Conservation (phyloP, 164 flowering plant species). For the Aristolochia contorta region DNA sequence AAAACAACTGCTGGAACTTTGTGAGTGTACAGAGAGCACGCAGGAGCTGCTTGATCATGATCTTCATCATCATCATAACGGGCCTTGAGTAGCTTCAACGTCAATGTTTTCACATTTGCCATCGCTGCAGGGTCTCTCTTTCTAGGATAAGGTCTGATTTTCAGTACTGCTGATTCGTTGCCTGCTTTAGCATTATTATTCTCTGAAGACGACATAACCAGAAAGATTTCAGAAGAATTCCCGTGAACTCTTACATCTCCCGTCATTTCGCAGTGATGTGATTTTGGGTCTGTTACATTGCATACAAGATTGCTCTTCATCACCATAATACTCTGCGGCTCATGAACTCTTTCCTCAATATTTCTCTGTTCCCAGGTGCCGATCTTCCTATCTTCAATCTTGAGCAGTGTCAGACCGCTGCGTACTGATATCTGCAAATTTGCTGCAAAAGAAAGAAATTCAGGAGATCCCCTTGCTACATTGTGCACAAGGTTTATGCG, state of each 20-base stretch:
- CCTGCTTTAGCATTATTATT: background rate
- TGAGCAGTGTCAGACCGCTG: conserved; percentile 15
- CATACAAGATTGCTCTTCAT: conserved; percentile 21
- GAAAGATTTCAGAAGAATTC: conserved; percentile 36
- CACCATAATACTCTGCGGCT: background rate
- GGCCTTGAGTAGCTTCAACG: conserved; percentile 15
- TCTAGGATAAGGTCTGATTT: conserved; percentile 59
- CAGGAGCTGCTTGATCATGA: conserved; percentile 26
- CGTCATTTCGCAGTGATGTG: conserved; percentile 39
- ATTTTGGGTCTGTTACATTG: conserved; percentile 16
- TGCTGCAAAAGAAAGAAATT: conserved; percentile 23
- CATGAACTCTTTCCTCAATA: background rate
- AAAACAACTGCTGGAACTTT: conserved; percentile 51
- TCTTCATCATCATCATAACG: no score
- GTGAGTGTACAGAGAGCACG: conserved; percentile 37
- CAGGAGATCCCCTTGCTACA: background rate
- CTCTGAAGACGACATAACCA: conserved; percentile 12
- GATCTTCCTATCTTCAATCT: conserved; percentile 11
- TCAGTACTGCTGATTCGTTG: conserved; percentile 27
- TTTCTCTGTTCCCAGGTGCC: conserved; percentile 5
- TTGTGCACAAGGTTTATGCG: background rate
- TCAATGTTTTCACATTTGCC: conserved; percentile 21
- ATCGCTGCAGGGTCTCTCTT: conserved; percentile 38
- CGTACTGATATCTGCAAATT: conserved; percentile 23
- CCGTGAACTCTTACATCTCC: conserved; percentile 52